phyloP scores from a whole-genome alignment of 2,329 filamentous ascomycete genomes.

The Beauveria sp. region DNA sequence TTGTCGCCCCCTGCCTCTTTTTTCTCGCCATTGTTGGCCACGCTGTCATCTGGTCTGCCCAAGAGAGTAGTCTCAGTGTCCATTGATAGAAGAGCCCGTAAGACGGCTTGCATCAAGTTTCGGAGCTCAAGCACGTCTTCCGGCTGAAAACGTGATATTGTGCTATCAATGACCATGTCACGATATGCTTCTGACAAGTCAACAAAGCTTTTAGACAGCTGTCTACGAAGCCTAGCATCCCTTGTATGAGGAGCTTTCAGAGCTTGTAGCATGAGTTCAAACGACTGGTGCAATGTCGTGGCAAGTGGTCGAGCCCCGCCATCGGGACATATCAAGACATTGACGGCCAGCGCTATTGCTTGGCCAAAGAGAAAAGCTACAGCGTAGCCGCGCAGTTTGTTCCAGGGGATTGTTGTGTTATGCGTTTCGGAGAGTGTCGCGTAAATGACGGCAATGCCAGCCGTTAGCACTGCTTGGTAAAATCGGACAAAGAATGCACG shows the following conservation, averaged over 20 bases:
- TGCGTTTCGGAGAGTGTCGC: constrained; percentile 44
- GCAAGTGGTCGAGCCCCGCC: constrained; percentile 48
- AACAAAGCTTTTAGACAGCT: constrained; percentile 44
- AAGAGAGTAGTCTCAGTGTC: constrained; percentile 42
- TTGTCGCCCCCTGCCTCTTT: background rate
- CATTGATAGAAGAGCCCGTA: constrained; percentile 45
- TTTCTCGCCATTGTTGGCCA: constrained; percentile 13
- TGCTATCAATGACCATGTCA: constrained; percentile 50
- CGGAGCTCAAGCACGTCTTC: constrained; percentile 42
- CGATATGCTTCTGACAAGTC: constrained; percentile 48
- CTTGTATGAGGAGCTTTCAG: constrained; percentile 24
- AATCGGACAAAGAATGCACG: constrained; percentile 49
- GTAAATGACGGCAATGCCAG: constrained; percentile 48
- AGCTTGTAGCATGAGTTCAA: constrained; percentile 37
- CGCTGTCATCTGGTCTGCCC: constrained; percentile 19
- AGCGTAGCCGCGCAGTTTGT: constrained; percentile 43
- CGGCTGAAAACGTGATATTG: constrained; percentile 44
- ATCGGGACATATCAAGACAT: constrained; percentile 43
- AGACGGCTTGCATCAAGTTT: constrained; percentile 47
- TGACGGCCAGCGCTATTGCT: constrained; percentile 42
- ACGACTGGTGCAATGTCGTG: constrained; percentile 37
- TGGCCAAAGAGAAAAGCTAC: constrained; percentile 51
- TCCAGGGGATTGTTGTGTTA: constrained; percentile 35
- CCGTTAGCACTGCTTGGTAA: constrained; percentile 47
- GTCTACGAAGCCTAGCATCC: constrained; percentile 29